Evolutionary conservation across 306 rosid species (phyloP).

Genomic region (Casuarina equisetifolia): DNA sequence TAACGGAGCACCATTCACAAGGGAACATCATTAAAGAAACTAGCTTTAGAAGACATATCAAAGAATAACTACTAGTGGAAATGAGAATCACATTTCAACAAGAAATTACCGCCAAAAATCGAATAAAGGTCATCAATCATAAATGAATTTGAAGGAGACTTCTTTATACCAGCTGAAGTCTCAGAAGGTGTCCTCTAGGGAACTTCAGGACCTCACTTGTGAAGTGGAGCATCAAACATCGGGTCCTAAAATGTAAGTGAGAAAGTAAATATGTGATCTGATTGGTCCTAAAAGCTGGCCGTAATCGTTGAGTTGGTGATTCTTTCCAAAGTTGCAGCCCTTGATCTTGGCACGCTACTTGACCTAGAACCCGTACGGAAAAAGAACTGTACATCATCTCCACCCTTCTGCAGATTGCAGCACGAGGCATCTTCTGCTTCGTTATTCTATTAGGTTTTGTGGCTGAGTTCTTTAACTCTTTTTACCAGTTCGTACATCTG

Average conservation of each 20-base stretch:
- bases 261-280: constrained; percentile 29
- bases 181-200: constrained; percentile 49
- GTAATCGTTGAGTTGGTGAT: constrained; percentile 15
- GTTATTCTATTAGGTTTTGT: constrained; percentile 37
- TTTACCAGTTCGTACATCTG: constrained; percentile 31
- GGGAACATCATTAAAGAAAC: constrained; percentile 9
- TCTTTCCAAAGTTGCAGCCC: constrained; percentile 60
- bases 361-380: constrained; percentile 60
- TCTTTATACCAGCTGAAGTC: constrained; percentile 48
- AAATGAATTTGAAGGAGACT: constrained; percentile 45
- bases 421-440: constrained; percentile 34
- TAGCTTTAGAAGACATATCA: not conserved
- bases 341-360: constrained; percentile 78
- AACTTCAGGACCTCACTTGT: constrained; percentile 45
- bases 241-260: constrained; percentile 54
- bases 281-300: constrained; percentile 18
- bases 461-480: constrained; percentile 26
- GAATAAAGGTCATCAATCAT: constrained; percentile 66
- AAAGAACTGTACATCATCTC: constrained; percentile 71
- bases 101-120: constrained; percentile 66
- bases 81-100: constrained; percentile 25
- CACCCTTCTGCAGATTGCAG: constrained; percentile 29
- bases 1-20: constrained; percentile 50
- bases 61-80: not conserved
- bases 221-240: constrained; percentile 40